phyloP scores from a whole-genome alignment of 106 monocot genomes.

The Chionographis japonica region DNA sequence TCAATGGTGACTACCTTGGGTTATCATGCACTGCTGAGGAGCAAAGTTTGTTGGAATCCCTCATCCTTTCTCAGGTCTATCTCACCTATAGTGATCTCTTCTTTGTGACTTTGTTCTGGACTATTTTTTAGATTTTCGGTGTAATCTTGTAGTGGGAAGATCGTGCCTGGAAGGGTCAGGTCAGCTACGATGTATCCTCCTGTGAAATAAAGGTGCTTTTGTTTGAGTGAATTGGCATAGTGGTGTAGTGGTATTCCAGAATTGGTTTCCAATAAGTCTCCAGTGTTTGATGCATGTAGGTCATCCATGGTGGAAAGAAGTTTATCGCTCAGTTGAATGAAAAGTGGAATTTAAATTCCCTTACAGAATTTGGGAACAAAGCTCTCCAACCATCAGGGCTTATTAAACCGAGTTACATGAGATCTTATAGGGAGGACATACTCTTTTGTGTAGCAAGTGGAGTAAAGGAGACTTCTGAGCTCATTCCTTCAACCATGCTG shows the following conservation, averaged over 20 bases:
- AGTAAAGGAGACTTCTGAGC: conserved; percentile 35
- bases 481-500: conserved; percentile 32
- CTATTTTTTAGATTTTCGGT: background rate
- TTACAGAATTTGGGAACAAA: conserved; percentile 33
- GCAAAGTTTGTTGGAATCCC: conserved; percentile 50
- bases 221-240: background rate
- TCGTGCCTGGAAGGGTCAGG: conserved; percentile 41
- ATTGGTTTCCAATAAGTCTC: background rate
- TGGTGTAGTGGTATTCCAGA: background rate
- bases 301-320: conserved; percentile 32
- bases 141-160: conserved; percentile 60
- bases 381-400: conserved; percentile 6
- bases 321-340: conserved; percentile 68
- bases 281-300: conserved; percentile 25
- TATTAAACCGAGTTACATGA: conserved; percentile 19
- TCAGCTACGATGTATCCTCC: conserved; percentile 54
- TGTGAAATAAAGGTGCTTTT: conserved; percentile 57
- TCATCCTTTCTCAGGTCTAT: conserved; percentile 62
- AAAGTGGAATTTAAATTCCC: conserved; percentile 28
- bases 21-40: conserved; percentile 21
- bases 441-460: conserved; percentile 51
- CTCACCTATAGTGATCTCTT: background rate
- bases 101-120: background rate
- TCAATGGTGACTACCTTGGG: conserved; percentile 5
- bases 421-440: conserved; percentile 33